Evolutionary conservation across 2,329 filamentous ascomycete species (phyloP).

Genomic region (Alternaria brassicicola): DNA sequence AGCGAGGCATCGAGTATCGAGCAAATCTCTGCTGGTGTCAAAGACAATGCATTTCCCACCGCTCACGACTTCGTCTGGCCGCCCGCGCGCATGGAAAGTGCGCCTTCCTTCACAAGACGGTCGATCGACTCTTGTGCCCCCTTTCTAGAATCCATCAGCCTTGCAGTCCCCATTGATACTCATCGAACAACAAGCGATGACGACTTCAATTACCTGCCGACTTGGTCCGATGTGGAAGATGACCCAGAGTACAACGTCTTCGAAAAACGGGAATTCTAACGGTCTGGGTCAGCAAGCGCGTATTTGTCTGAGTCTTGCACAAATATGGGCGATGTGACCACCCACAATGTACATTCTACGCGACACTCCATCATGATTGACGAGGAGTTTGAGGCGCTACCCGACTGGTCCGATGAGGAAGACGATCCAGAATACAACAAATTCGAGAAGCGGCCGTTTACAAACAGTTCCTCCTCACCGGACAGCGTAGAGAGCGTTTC

Average conservation of each 20-base stretch:
- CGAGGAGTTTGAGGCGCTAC: background rate
- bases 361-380: background rate
- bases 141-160: background rate
- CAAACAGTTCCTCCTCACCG: background rate
- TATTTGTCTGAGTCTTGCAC: background rate
- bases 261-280: background rate
- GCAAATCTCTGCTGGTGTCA: too few species aligned
- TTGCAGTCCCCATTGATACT: background rate
- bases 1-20: too few species aligned
- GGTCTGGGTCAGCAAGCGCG: background rate
- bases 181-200: background rate
- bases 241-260: background rate
- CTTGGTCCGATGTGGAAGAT: slow-evolving; percentile 6
- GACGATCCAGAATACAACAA: background rate
- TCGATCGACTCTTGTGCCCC: slow-evolving; percentile 1
- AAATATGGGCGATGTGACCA: background rate
- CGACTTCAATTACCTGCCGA: background rate
- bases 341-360: background rate
- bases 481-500: too few species aligned
- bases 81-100: background rate
- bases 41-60: too few species aligned
- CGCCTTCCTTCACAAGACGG: background rate
- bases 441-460: background rate
- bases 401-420: slow-evolving; percentile 6
- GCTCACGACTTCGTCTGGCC: too few species aligned